phyloP scores from a whole-genome alignment of 2,329 filamentous ascomycete genomes.

The Microthyrium microscopicum region DNA sequence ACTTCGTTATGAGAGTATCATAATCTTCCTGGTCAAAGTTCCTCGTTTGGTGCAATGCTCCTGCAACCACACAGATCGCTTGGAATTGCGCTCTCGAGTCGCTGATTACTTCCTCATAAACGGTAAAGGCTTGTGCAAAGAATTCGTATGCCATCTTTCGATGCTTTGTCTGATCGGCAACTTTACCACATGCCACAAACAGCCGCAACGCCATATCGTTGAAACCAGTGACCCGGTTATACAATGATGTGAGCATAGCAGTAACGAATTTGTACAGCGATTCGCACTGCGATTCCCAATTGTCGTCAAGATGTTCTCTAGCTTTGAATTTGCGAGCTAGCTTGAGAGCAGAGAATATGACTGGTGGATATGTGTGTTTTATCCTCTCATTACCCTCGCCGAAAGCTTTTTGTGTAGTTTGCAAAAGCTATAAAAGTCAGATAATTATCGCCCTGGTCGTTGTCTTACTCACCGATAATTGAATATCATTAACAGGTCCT shows the following conservation, averaged over 20 bases:
- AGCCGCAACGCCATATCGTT: constrained; percentile 79
- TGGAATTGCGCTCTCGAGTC: constrained; percentile 97
- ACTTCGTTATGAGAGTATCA: constrained; percentile 96
- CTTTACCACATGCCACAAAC: constrained; percentile 82
- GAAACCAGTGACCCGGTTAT: constrained; percentile 70
- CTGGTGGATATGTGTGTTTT: constrained; percentile 82
- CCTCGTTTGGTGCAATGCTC: constrained; percentile 71
- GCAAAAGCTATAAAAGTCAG: constrained; percentile 43
- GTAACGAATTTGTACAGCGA: constrained; percentile 93
- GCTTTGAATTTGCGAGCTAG: constrained; percentile 77
- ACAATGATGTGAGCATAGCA: constrained; percentile 68
- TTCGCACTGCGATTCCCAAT: constrained; percentile 57
- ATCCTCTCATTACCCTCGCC: constrained; percentile 87
- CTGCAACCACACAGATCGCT: constrained; percentile 86
- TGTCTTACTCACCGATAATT: constrained; percentile 50
- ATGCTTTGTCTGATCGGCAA: constrained; percentile 77
- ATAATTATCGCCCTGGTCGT: constrained; percentile 10
- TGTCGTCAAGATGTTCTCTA: constrained; percentile 71
- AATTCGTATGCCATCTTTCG: constrained; percentile 97
- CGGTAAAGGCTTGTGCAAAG: constrained; percentile 93
- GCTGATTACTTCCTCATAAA: constrained; percentile 91
- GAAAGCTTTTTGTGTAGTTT: constrained; percentile 74
- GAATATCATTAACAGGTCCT: constrained; percentile 73
- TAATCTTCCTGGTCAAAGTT: constrained; percentile 96
- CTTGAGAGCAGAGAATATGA: constrained; percentile 81